Evolutionary conservation across 306 rosid genomes (phyloP).

Genomic region (Pterocarpus macrocarpus): DNA sequence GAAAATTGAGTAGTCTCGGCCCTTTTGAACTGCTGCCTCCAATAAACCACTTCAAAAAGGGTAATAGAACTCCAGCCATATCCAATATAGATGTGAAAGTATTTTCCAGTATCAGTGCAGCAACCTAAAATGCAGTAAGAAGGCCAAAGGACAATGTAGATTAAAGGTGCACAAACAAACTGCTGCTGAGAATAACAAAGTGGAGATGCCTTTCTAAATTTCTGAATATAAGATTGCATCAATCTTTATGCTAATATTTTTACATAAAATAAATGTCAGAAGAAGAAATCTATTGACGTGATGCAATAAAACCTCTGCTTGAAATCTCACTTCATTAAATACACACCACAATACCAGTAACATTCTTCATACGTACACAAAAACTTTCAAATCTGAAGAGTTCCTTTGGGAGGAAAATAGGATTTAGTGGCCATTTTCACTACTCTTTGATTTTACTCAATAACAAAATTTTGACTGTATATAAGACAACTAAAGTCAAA

Average conservation of each 20-base stretch:
- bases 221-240: conserved; percentile 32
- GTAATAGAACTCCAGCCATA: conserved; percentile 97
- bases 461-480: not conserved
- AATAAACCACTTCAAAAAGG: conserved; percentile 93
- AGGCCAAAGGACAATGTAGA: conserved; percentile 28
- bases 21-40: conserved; percentile 87
- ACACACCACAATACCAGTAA: conserved; percentile 15
- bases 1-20: conserved; percentile 82
- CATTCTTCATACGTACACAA: not conserved
- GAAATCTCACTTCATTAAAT: conserved; percentile 36
- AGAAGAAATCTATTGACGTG: conserved; percentile 29
- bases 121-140: conserved; percentile 70
- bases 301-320: conserved; percentile 35
- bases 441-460: conserved; percentile 2
- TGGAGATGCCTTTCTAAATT: conserved; percentile 35
- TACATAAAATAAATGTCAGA: conserved; percentile 26
- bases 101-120: conserved; percentile 90
- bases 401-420: too few relatives aligned
- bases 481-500: conserved; percentile 10
- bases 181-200: conserved; percentile 36
- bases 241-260: not conserved
- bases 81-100: conserved; percentile 98
- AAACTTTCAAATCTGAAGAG: not conserved
- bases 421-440: conserved; percentile 4
- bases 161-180: conserved; percentile 31